These are phyloP conservation scores for Raphanus raphanistrum DNA, from an alignment of 345 rosid genomes.

Conservation along the genomic window DNA sequence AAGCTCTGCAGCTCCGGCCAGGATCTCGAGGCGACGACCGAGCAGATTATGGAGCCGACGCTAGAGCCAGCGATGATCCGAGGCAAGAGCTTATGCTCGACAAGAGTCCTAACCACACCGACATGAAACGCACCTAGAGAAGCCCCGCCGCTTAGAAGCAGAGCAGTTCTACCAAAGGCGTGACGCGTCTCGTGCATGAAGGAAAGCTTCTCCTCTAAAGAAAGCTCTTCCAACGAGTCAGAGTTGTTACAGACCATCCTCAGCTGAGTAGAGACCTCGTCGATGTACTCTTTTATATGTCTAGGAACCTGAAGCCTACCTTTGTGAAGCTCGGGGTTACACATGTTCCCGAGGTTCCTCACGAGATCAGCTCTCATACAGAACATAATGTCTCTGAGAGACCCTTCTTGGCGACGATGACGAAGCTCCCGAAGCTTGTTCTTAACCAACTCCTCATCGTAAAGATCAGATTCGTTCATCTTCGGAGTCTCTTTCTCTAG, in stretches of 20 bases:
- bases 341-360: constrained; percentile 96
- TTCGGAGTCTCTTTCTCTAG: constrained; percentile 79
- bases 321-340: constrained; percentile 95
- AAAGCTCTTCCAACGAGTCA: constrained; percentile 74
- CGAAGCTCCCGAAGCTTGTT: constrained; percentile 85
- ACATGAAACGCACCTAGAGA: constrained; percentile 94
- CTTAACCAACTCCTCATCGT: constrained; percentile 84
- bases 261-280: constrained; percentile 88
- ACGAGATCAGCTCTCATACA: constrained; percentile 96
- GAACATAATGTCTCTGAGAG: constrained; percentile 85
- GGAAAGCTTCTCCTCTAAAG: constrained; percentile 89
- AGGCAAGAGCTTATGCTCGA: constrained; percentile 88
- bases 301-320: constrained; percentile 93
- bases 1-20: constrained; percentile 97
- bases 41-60: constrained; percentile 93
- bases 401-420: constrained; percentile 85
- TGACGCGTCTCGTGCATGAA: constrained; percentile 98
- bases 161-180: constrained; percentile 95
- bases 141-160: constrained; percentile 99
- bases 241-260: constrained; percentile 85
- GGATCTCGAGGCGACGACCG: constrained; percentile 81
- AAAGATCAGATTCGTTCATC: constrained; percentile 73
- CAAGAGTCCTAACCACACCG: constrained; percentile 89
- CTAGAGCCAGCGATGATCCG: constrained; percentile 95
- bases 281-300: constrained; percentile 90